These are phyloP conservation scores for Phlegmacium glaucopus DNA, from an alignment of 768 basidiomycete species.

Conservation along the genomic window DNA sequence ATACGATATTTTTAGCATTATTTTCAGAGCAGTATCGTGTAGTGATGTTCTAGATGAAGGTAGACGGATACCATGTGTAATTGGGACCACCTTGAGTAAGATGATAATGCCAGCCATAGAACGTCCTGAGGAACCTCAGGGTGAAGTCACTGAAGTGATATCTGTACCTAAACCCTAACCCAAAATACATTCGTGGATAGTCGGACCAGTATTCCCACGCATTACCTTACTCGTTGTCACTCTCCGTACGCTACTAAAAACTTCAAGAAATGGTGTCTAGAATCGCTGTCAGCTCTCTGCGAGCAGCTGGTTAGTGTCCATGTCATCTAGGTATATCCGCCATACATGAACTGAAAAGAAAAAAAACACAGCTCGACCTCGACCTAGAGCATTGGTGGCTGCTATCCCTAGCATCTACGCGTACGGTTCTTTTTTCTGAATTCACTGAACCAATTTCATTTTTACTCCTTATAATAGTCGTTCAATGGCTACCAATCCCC, in stretches of 20 bases:
- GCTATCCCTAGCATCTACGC: conserved; percentile 42
- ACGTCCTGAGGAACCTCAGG: too few species aligned
- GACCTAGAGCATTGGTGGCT: conserved; percentile 50
- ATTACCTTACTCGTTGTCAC: conserved; percentile 21
- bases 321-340: background rate
- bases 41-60: too few species aligned
- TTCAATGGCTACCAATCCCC: conserved; percentile 61
- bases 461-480: conserved; percentile 42
- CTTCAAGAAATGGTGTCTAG: conserved; percentile 58
- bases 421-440: conserved; percentile 30
- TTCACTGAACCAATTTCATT: conserved; percentile 7
- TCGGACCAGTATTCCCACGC: conserved; percentile 38
- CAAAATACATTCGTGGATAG: conserved; percentile 32
- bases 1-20: too few species aligned
- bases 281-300: conserved; percentile 63
- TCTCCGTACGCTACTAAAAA: conserved; percentile 22
- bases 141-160: too few species aligned
- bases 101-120: too few species aligned
- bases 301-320: conserved; percentile 48
- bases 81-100: too few species aligned
- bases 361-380: conserved; percentile 45
- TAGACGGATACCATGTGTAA: too few species aligned
- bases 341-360: conserved; percentile 4
- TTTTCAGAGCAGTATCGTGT: too few species aligned
- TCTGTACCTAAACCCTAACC: conserved; percentile 40